Evolutionary conservation across 2,329 filamentous ascomycete genomes (phyloP), one percentile per base, ranked within the genome.

Genomic region (Colletotrichum horii): DNA sequence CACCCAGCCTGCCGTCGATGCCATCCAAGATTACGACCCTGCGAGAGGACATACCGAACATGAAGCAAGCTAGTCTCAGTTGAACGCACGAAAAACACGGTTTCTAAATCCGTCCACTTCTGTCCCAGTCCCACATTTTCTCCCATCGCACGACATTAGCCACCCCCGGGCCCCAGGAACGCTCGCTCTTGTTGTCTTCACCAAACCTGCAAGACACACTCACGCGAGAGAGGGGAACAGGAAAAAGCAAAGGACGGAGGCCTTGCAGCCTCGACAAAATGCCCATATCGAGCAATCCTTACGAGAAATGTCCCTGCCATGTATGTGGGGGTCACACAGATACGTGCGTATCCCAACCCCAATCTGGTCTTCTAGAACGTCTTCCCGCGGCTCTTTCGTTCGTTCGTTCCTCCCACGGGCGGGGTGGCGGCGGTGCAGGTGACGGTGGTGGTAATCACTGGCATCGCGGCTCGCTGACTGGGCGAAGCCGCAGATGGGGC

Each of bases 301-400:
- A 67, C 56, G 73, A 75, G 15, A 62, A 34, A 26, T 62, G 58
- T 24, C 24, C 19, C 52, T 66, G 61, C 69, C 69, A 66, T 72
- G 73, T 75, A 62, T 11, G 69, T 72, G 73, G 73, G 73, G 69
- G 73, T 67, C 62, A 28, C 19, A 4, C 55, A 52, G 67, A 24
- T 56, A 61, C 62, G 73, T 75, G 69, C 64, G 69, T 26, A 75
- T 75, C 24, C 15, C 26, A 14, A 14, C 24, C n/a, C 58, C 19
- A 30, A 22, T 34, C 38, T 24, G 28, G 11, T 22, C 69, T 75
- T 70, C 67, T 62, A 61, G 55, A 61, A 52, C 38, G n/a, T 72
- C 69, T 24, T 24, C 12, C 26, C n/a, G 16, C 6, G n/a, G 30
- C 34, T 60, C 19, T 52, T 34, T 15, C 6, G 62, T 43, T 60